phyloP scores from a whole-genome alignment of 495 filamentous ascomycete species.

The Xylaria grammica region DNA sequence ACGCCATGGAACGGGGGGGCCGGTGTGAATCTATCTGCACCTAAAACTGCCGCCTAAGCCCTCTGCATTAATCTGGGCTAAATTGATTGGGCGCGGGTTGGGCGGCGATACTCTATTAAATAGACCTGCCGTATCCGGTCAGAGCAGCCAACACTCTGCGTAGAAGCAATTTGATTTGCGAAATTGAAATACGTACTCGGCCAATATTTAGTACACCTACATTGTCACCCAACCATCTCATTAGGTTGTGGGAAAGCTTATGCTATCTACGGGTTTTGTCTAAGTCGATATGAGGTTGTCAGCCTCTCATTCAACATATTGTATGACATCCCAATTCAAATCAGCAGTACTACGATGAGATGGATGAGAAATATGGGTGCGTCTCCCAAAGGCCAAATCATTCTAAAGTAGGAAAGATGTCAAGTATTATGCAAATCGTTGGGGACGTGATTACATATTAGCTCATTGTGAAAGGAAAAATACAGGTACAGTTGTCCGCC shows the following conservation, averaged over 20 bases:
- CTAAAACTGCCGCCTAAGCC: constrained; percentile 7
- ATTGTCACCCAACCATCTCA: neutral
- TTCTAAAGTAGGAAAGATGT: neutral
- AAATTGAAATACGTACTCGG: neutral
- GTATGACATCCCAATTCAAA: neutral
- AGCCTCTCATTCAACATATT: neutral
- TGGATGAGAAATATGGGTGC: neutral
- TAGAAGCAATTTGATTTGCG: neutral
- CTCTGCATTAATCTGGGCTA: constrained; percentile 1
- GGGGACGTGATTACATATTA: constrained; percentile 13
- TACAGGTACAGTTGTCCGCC: neutral
- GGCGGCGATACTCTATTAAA: constrained; percentile 2
- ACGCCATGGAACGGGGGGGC: neutral
- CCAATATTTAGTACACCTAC: neutral
- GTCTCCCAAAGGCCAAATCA: neutral
- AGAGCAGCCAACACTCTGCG: neutral
- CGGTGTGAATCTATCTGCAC: neutral
- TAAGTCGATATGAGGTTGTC: neutral
- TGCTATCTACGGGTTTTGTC: neutral
- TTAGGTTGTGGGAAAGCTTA: neutral
- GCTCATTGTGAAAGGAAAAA: neutral
- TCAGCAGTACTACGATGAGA: neutral
- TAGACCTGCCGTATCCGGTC: constrained; percentile 14
- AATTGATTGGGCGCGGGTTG: constrained; percentile 9
- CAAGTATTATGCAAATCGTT: neutral